phyloP scores from a whole-genome alignment of 73 alveolate genomes.

The Symbiodinium pilosum region DNA sequence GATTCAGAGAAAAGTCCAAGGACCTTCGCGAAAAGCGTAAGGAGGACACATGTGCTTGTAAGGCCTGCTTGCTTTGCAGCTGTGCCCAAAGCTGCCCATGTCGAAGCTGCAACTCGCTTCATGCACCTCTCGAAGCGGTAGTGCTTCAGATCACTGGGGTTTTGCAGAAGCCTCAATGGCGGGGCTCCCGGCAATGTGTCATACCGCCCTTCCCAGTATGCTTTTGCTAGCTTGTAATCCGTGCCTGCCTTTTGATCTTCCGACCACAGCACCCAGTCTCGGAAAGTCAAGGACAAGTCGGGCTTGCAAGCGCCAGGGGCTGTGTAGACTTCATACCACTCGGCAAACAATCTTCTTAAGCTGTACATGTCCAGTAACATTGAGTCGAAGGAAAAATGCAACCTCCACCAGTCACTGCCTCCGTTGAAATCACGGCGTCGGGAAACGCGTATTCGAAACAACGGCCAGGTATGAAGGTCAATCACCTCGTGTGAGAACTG shows the following conservation, averaged over 20 bases:
- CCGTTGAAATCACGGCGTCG: background rate
- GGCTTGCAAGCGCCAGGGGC: background rate
- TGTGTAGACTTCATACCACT: background rate
- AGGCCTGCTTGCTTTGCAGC: background rate
- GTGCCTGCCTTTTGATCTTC: background rate
- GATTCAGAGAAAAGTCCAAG: background rate
- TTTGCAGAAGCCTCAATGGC: background rate
- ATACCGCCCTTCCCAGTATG: constrained; percentile 10
- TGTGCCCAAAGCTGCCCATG: background rate
- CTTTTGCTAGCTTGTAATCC: background rate
- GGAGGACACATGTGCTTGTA: background rate
- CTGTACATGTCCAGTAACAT: constrained; percentile 5
- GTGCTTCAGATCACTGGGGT: background rate
- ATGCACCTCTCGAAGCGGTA: background rate
- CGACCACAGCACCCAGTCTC: constrained; percentile 10
- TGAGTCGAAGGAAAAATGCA: constrained; percentile 25
- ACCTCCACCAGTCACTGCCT: background rate
- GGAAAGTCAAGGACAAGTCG: background rate
- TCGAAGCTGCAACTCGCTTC: background rate
- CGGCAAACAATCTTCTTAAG: background rate
- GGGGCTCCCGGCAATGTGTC: constrained; percentile 7
- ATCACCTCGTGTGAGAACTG: constrained; percentile 12
- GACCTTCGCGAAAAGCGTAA: constrained; percentile 8
- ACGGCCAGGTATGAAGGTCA: background rate
- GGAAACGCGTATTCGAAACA: constrained; percentile 8